A percentile compares a stretch with the other conserved stretches of the same genome.
phyloP scores from a whole-genome alignment of 139 green algal genomes.

The Chlamydomonas applanata region DNA sequence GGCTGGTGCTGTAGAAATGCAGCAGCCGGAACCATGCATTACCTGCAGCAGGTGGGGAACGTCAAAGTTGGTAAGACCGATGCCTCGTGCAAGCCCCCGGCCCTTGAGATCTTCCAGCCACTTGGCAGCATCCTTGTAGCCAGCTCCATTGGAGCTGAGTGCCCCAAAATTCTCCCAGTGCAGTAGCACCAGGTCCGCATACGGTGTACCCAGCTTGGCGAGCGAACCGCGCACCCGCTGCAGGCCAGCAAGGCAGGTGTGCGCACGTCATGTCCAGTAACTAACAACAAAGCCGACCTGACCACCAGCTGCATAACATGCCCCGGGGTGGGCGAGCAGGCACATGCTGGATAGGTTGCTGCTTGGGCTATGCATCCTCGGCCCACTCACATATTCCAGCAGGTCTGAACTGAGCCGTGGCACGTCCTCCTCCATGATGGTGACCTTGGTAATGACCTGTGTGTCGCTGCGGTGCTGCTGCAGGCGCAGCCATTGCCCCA shows the following conservation, averaged over 20 bases:
- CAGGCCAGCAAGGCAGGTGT: neutral
- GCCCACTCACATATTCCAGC: slow-evolving; percentile 16
- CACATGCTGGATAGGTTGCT: neutral
- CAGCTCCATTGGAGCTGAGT: neutral
- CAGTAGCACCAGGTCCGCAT: slow-evolving; percentile 54
- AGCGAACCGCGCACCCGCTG: slow-evolving; percentile 36
- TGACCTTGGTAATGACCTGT: slow-evolving; percentile 10
- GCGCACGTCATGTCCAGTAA: too few species aligned
- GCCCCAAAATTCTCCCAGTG: slow-evolving; percentile 56
- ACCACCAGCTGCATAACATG: too few species aligned
- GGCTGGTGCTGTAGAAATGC: too few species aligned
- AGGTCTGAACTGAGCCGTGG: neutral
- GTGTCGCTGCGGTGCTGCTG: neutral
- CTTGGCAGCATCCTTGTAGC: slow-evolving; percentile 3
- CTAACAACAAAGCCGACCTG: too few species aligned
- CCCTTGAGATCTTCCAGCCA: slow-evolving; percentile 42
- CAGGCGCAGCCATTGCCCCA: slow-evolving; percentile 52
- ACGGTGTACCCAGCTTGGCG: slow-evolving; percentile 28
- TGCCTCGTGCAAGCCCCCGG: slow-evolving; percentile 47
- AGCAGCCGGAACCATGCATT: too few species aligned
- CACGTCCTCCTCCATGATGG: slow-evolving; percentile 9
- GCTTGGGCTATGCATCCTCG: neutral
- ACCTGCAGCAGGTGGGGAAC: slow-evolving; percentile 34
- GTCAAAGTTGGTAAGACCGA: slow-evolving; percentile 80
- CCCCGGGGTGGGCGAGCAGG: too few species aligned